phyloP scores from a whole-genome alignment of 139 green algal genomes.

The Chlorella sp. region DNA sequence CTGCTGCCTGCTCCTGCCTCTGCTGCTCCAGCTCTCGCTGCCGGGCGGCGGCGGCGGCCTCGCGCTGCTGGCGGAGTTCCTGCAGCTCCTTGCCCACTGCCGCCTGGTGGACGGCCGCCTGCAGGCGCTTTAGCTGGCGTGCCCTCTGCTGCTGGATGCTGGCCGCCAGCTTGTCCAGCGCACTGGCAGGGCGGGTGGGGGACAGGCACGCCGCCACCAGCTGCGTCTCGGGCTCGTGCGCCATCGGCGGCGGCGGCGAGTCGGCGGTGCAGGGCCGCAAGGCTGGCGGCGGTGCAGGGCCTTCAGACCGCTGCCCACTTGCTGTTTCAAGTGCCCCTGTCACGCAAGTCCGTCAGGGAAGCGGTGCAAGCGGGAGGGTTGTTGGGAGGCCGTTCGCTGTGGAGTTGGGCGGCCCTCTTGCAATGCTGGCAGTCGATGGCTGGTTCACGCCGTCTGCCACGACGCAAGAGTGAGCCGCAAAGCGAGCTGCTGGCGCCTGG shows the following conservation, averaged over 20 bases:
- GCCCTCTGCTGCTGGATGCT: neutral
- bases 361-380: too few species aligned
- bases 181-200: neutral
- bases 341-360: too few species aligned
- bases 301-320: neutral
- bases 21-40: slow-evolving; percentile 1
- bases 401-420: too few species aligned
- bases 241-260: neutral
- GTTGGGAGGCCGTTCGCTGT: too few species aligned
- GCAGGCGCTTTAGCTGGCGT: neutral
- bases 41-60: too few species aligned
- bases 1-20: neutral
- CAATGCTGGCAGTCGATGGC: too few species aligned
- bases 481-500: too few species aligned
- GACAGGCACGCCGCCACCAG: neutral
- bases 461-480: too few species aligned
- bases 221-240: neutral
- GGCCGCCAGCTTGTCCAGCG: slow-evolving; percentile 15
- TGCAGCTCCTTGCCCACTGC: neutral
- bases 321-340: too few species aligned
- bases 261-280: too few species aligned
- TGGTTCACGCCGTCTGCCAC: too few species aligned
- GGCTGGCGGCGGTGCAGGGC: too few species aligned
- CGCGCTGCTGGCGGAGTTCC: neutral
- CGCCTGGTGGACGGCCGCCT: neutral